A percentile compares a stretch with the other conserved stretches of the same genome.
phyloP scores from a whole-genome alignment of 257 asterid genomes.

The Sherardia arvensis region DNA sequence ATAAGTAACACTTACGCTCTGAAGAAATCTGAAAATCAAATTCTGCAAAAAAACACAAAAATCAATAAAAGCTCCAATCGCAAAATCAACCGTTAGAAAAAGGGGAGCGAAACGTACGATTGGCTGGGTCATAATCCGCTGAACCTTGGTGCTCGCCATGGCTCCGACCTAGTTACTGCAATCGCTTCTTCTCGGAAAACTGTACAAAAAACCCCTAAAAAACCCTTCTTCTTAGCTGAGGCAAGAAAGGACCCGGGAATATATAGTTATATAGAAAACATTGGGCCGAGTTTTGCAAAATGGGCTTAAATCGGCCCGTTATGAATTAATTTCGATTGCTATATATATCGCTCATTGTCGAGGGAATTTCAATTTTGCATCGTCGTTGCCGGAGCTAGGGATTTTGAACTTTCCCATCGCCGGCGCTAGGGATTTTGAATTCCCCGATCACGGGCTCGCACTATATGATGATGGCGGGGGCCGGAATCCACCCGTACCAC shows the following conservation, averaged over 20 bases:
- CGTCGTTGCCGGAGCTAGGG: slow-evolving; percentile 26
- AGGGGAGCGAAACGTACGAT: slow-evolving; percentile 22
- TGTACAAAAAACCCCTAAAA: slow-evolving; percentile 4
- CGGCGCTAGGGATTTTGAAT: slow-evolving; percentile 16
- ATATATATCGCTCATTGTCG: not conserved
- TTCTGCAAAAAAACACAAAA: slow-evolving; percentile 25
- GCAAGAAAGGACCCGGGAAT: not conserved
- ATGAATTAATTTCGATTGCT: not conserved
- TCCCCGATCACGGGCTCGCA: slow-evolving; percentile 2
- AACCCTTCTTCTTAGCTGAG: not conserved
- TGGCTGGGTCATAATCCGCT: slow-evolving; percentile 65
- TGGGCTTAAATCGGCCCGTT: not conserved
- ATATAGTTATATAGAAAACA: not conserved
- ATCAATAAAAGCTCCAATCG: not conserved
- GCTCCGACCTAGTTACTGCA: slow-evolving; percentile 1
- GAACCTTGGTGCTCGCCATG: slow-evolving; percentile 63
- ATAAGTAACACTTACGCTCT: slow-evolving; percentile 34
- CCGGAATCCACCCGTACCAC: slow-evolving; percentile 77
- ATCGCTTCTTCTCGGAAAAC: not conserved
- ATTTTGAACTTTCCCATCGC: slow-evolving; percentile 9
- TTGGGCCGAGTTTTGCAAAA: not conserved
- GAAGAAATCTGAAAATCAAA: slow-evolving; percentile 61
- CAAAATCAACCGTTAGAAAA: not conserved
- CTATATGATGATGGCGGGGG: slow-evolving; percentile 33
- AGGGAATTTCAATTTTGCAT: slow-evolving; percentile 1